Conservation (phyloP, 495 filamentous ascomycete genomes). For the Penicillium daleae region DNA sequence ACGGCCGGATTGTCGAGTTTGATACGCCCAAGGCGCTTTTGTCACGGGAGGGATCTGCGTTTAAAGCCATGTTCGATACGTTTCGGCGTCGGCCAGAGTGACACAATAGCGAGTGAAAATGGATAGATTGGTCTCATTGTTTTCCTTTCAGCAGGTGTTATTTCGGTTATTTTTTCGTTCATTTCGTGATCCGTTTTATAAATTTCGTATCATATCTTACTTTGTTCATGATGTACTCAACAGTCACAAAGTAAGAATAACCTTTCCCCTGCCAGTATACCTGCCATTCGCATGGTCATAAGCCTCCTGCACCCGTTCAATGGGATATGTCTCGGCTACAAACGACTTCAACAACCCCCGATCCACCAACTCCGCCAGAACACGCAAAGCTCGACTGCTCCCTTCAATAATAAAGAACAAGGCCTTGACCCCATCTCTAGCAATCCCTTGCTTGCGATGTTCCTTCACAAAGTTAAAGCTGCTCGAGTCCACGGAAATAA, state of each 20-base stretch:
- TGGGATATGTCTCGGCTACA: slow-evolving; percentile 29
- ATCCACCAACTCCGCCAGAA: slow-evolving; percentile 24
- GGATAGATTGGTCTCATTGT: background rate
- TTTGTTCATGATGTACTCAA: background rate
- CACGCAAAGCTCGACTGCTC: slow-evolving; percentile 18
- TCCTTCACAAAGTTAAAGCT: slow-evolving; percentile 40
- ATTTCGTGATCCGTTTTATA: background rate
- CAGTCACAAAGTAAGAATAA: slow-evolving; percentile 30
- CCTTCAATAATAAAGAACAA: slow-evolving; percentile 41
- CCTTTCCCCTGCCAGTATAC: slow-evolving; percentile 30
- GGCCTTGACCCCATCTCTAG: slow-evolving; percentile 28
- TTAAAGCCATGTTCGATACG: slow-evolving; percentile 24
- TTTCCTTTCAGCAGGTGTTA: background rate
- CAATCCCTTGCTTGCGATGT: slow-evolving; percentile 34
- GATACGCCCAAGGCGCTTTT: slow-evolving; percentile 29
- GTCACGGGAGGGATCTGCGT: slow-evolving; percentile 23
- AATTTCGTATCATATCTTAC: background rate
- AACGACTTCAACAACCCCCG: slow-evolving; percentile 27
- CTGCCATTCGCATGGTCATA: slow-evolving; percentile 38
- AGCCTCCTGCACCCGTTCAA: slow-evolving; percentile 32
- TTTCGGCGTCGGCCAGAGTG: slow-evolving; percentile 14
- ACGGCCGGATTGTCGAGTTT: slow-evolving; percentile 36
- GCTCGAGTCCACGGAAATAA: slow-evolving; percentile 40
- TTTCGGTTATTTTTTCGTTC: background rate
- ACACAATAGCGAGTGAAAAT: background rate